phyloP scores from a whole-genome alignment of 805 yeast species.

The Candida ulmi region DNA sequence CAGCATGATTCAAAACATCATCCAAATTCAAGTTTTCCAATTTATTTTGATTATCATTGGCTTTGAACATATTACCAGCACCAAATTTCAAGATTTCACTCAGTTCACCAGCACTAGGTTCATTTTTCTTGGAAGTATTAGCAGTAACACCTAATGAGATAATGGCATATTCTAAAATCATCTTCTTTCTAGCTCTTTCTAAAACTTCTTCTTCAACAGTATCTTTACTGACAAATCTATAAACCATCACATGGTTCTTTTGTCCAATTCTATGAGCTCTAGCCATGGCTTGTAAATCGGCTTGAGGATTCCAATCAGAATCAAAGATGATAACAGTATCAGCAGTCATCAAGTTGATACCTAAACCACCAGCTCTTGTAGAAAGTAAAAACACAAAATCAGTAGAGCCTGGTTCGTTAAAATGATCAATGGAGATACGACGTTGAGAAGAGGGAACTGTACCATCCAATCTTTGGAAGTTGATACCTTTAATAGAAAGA shows the following conservation, averaged over 20 bases:
- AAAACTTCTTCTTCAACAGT: conserved; percentile 97
- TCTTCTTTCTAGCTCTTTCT: conserved; percentile 95
- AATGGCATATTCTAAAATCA: conserved; percentile 97
- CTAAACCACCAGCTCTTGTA: conserved; percentile 98
- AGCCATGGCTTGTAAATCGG: conserved; percentile 99
- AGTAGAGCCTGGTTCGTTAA: conserved; percentile 86
- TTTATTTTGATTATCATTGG: conserved; percentile 91
- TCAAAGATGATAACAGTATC: conserved; percentile 97
- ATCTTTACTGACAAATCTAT: conserved; percentile 95
- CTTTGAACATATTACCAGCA: conserved; percentile 97
- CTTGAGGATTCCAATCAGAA: conserved; percentile 99
- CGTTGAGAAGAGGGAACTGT: conserved; percentile 93
- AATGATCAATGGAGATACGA: conserved; percentile 92
- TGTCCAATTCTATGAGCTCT: conserved; percentile 99
- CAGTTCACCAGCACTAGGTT: conserved; percentile 80
- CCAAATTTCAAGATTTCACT: conserved; percentile 95
- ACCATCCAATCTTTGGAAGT: conserved; percentile 93
- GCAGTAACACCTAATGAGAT: conserved; percentile 95
- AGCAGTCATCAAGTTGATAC: conserved; percentile 98
- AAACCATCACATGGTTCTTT: conserved; percentile 95
- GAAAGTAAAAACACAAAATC: conserved; percentile 88
- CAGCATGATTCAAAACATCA: conserved; percentile 94
- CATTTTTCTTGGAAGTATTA: conserved; percentile 47
- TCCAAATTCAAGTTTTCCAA: conserved; percentile 92
- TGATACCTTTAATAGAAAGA: conserved; percentile 76